Evolutionary conservation across 352 stramenopile species (phyloP).

Genomic region (Discostella stelligera): DNA sequence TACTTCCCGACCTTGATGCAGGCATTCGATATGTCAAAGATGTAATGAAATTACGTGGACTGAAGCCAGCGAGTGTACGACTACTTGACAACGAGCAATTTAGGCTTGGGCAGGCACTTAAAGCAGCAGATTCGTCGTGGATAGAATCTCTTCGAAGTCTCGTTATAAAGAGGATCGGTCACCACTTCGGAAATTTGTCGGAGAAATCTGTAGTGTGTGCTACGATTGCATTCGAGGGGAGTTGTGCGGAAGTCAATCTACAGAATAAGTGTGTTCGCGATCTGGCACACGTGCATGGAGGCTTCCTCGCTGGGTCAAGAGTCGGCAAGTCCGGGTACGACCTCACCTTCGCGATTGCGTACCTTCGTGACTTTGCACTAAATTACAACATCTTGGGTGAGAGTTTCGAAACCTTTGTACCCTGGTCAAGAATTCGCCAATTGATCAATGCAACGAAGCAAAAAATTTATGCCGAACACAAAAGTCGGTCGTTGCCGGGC

Average conservation of each 20-base stretch:
- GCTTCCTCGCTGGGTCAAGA: slow-evolving; percentile 85
- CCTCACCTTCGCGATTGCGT: slow-evolving; percentile 93
- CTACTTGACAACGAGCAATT: slow-evolving; percentile 95
- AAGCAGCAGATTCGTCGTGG: slow-evolving; percentile 65
- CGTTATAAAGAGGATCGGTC: slow-evolving; percentile 38
- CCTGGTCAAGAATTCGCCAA: slow-evolving; percentile 72
- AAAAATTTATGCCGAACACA: slow-evolving; percentile 68
- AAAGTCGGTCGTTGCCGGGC: slow-evolving; percentile 73
- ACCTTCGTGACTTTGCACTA: slow-evolving; percentile 91
- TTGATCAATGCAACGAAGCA: slow-evolving; percentile 69
- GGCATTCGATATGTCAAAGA: slow-evolving; percentile 83
- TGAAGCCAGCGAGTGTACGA: slow-evolving; percentile 87
- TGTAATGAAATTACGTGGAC: slow-evolving; percentile 84
- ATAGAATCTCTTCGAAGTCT: slow-evolving; percentile 35
- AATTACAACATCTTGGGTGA: slow-evolving; percentile 90
- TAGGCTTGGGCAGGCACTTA: slow-evolving; percentile 89
- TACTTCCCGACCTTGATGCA: slow-evolving; percentile 87
- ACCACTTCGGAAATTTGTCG: slow-evolving; percentile 62
- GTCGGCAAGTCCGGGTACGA: slow-evolving; percentile 90
- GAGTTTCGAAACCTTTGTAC: slow-evolving; percentile 88
- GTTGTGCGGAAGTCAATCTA: slow-evolving; percentile 51
- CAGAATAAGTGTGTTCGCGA: slow-evolving; percentile 72
- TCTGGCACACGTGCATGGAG: slow-evolving; percentile 85
- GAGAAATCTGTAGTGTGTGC: slow-evolving; percentile 86
- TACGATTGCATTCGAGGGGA: slow-evolving; percentile 88